Conservation (phyloP, 108 stramenopile species). For the Cyclostephanos tholiformis region DNA sequence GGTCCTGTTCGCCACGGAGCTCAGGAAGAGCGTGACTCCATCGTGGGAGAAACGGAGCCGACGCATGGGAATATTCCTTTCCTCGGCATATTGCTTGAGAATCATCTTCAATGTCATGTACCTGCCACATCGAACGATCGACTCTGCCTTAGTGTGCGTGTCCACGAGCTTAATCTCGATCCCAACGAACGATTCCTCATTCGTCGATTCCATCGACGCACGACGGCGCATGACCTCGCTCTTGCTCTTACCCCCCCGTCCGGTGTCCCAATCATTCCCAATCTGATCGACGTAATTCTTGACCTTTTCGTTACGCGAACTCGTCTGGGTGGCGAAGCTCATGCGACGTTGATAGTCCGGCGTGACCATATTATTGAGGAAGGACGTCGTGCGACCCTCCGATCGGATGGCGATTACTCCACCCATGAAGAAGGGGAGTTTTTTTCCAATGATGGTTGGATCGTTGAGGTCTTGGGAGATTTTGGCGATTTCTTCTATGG, state of each 20-base stretch:
- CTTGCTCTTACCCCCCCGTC: background rate
- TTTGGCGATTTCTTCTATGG: constrained; percentile 20
- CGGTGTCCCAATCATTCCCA: constrained; percentile 14
- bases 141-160: background rate
- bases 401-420: constrained; percentile 32
- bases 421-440: constrained; percentile 34
- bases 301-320: background rate
- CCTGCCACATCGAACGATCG: background rate
- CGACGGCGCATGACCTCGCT: background rate
- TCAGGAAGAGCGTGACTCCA: background rate
- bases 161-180: constrained; percentile 13
- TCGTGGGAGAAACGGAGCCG: constrained; percentile 6
- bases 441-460: constrained; percentile 5
- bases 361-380: constrained; percentile 1
- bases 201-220: background rate
- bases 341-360: constrained; percentile 20
- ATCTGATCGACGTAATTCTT: constrained; percentile 12
- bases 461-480: background rate
- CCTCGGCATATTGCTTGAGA: constrained; percentile 2
- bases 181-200: background rate
- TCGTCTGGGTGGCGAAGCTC: constrained; percentile 13
- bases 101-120: background rate
- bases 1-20: constrained; percentile 11
- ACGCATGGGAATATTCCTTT: background rate
- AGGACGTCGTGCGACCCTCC: constrained; percentile 9